Conservation (phyloP, 2,329 filamentous ascomycete species). For the Aspergillus proliferans region DNA sequence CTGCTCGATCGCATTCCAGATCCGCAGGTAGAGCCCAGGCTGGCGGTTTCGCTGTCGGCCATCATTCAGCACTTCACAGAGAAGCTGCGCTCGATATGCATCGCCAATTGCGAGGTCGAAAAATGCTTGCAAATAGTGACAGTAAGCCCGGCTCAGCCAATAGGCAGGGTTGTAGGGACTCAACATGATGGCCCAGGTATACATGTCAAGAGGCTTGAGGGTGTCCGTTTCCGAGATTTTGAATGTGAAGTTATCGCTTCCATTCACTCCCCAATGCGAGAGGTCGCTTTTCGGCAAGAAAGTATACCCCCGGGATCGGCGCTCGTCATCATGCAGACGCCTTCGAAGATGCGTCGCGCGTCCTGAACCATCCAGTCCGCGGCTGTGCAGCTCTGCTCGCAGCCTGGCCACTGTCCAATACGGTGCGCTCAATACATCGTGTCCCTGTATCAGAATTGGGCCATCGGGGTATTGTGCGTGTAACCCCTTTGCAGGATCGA, state of each 20-base stretch:
- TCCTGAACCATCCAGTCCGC: conserved; percentile 8
- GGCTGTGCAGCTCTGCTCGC: conserved; percentile 10
- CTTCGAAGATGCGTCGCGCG: conserved; percentile 11
- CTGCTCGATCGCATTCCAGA: conserved; percentile 28
- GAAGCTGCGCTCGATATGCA: conserved; percentile 28
- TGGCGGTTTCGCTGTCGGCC: conserved; percentile 13
- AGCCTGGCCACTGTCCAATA: conserved; percentile 13
- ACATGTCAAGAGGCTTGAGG: conserved; percentile 27
- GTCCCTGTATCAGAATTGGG: conserved; percentile 7
- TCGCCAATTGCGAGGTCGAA: conserved; percentile 35
- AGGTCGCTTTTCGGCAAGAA: conserved; percentile 20
- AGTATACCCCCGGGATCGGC: conserved; percentile 4
- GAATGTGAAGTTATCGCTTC: conserved; percentile 11
- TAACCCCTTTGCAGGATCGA: not conserved
- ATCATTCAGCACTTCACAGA: conserved; percentile 26
- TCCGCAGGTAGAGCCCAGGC: conserved; percentile 22
- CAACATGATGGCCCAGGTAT: conserved; percentile 28
- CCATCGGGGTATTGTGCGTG: not conserved
- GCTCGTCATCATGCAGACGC: conserved; percentile 18
- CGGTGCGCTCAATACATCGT: conserved; percentile 8
- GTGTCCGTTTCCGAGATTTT: conserved; percentile 7
- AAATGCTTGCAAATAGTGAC: conserved; percentile 26
- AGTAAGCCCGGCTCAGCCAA: conserved; percentile 31
- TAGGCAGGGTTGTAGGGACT: conserved; percentile 34
- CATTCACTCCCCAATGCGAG: conserved; percentile 20